These are phyloP conservation scores for Tricholoma furcatifolium DNA, from an alignment of 768 basidiomycete species.

Conservation along the genomic window DNA sequence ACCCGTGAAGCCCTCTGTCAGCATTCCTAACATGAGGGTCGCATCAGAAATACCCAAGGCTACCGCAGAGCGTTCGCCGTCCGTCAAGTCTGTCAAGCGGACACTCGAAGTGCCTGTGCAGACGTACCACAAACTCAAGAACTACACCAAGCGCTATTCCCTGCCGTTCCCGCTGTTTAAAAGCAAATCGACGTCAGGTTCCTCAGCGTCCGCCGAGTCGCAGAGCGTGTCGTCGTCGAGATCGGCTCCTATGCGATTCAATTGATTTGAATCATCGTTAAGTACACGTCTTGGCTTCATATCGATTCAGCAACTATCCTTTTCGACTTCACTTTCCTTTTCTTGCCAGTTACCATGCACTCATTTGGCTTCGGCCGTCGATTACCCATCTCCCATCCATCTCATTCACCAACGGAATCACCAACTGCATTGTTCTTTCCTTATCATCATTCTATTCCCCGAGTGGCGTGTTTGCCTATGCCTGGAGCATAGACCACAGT, in stretches of 20 bases:
- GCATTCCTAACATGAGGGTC: slow-evolving; percentile 52
- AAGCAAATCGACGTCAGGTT: not conserved
- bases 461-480: no score
- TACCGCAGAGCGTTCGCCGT: slow-evolving; percentile 28
- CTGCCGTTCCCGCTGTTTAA: slow-evolving; percentile 41
- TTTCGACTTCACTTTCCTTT: no score
- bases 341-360: not conserved
- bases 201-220: not conserved
- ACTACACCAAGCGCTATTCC: slow-evolving; percentile 49
- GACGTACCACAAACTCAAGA: slow-evolving; percentile 40
- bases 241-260: slow-evolving; percentile 10
- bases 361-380: no score
- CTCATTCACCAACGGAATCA: no score
- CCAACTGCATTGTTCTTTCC: no score
- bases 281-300: no score
- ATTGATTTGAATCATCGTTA: not conserved
- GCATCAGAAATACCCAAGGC: slow-evolving; percentile 24
- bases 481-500: no score
- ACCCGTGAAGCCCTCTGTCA: not conserved
- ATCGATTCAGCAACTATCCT: no score
- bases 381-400: no score
- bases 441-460: no score
- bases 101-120: slow-evolving; percentile 5
- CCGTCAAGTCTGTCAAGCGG: slow-evolving; percentile 19
- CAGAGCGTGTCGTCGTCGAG: slow-evolving; percentile 10